Evolutionary conservation across 306 rosid species (phyloP), one percentile per base, ranked within the genome.

Genomic region (Cucurbita ficifolia): DNA sequence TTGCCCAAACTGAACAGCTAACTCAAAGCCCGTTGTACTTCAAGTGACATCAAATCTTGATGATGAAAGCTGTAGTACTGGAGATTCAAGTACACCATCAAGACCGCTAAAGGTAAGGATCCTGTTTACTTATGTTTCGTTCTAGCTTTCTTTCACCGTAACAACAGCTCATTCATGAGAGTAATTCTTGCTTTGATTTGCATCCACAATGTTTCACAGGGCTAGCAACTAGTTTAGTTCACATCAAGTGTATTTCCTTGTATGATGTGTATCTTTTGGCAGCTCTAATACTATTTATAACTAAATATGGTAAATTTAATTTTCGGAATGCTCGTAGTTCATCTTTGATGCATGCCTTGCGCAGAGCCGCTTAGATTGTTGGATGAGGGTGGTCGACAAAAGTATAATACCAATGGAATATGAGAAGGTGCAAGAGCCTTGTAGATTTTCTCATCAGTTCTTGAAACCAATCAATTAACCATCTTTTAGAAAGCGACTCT

Each of bases 11-110:
- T 61, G 76, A 46, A 9, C 77, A 85, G 86, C 50, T 4, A 81
- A 76, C 12, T 79, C 78, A 35, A 85, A 81, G 77, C 53, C 83
- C 12, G 77, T 67, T 24, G 74, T 75, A 35, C 43, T 79, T 58
- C 50, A 61, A 19, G 83, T 67, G 68, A 79, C 80, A 56, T 75
- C 83, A 17, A 85, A 82, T 79, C 74, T 75, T 36, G 81, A 85
- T 19, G 79, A 72, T 49, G 83, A 77, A 74, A 75, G 80, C 42
- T 21, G 62, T 46, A 76, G 65, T 80, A 50, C 69, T 0, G 81
- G 67, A 64, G 83, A 78, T 52, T 48, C 82, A 1, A 63, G 58
- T 39, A 35, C 79, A 43, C 69, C 85, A 13, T 71, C 83, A 75
- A 52, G 78, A 19, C 82, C 77, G 14, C 48, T 2, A 2, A 83